These are phyloP conservation scores for Pseudotsuga menziesii DNA, from an alignment of 75 land plant species.

Conservation along the genomic window DNA sequence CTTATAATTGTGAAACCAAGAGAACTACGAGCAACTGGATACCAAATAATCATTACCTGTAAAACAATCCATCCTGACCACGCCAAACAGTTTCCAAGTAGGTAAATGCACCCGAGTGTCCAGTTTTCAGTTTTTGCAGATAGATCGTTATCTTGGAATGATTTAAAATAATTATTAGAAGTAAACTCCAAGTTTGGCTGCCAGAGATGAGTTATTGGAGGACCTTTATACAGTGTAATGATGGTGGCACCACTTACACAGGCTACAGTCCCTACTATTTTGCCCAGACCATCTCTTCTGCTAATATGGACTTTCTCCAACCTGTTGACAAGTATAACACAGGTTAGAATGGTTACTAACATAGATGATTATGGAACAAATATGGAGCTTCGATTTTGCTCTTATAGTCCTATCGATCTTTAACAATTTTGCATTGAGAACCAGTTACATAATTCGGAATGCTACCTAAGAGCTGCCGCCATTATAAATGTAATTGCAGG, in stretches of 20 bases:
- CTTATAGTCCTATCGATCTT: too few relatives aligned
- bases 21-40: too few relatives aligned
- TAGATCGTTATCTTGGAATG: slow-evolving; percentile 5
- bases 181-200: neutral
- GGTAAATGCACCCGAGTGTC: slow-evolving; percentile 64
- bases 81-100: slow-evolving; percentile 68
- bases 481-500: slow-evolving; percentile 86
- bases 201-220: slow-evolving; percentile 12
- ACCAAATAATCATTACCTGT: slow-evolving; percentile 7
- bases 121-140: slow-evolving; percentile 51
- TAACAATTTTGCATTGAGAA: too few relatives aligned
- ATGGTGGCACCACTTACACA: slow-evolving; percentile 76
- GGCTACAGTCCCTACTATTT: slow-evolving; percentile 54
- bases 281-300: slow-evolving; percentile 73
- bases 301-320: slow-evolving; percentile 40
- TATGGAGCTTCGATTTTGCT: too few relatives aligned
- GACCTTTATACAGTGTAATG: slow-evolving; percentile 87
- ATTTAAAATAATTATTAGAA: neutral
- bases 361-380: too few relatives aligned
- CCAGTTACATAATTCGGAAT: too few relatives aligned
- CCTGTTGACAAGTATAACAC: slow-evolving; percentile 18
- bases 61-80: slow-evolving; percentile 75
- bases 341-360: neutral
- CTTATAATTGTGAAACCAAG: too few relatives aligned
- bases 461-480: slow-evolving; percentile 68